phyloP scores from a whole-genome alignment of 331 rosid species.

The Prunus yedoensis region DNA sequence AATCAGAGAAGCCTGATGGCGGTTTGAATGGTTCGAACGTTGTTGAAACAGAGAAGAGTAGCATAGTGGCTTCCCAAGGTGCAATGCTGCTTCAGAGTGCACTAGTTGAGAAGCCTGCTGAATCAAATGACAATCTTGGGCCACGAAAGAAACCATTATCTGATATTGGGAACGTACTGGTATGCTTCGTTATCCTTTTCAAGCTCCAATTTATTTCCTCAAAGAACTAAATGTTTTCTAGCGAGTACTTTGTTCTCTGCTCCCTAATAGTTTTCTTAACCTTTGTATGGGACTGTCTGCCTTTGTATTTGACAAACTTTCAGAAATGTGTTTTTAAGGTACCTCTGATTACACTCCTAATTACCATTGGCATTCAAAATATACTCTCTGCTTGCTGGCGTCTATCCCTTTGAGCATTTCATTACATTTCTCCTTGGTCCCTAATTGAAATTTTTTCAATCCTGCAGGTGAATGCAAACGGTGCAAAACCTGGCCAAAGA shows the following conservation, averaged over 20 bases:
- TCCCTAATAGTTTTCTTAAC: background rate
- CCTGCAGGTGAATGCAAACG: slow-evolving; percentile 45
- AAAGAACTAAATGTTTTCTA: background rate
- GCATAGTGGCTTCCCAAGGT: slow-evolving; percentile 45
- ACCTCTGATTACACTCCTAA: background rate
- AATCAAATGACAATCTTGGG: slow-evolving; percentile 29
- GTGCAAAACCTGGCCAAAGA: slow-evolving; percentile 40
- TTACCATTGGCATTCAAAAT: background rate
- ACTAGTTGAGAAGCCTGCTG: slow-evolving; percentile 51
- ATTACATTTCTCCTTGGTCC: slow-evolving; percentile 6
- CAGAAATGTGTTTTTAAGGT: background rate
- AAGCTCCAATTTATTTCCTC: background rate
- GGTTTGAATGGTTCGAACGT: slow-evolving; percentile 19
- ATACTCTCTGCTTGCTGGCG: slow-evolving; percentile 7
- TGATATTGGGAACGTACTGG: slow-evolving; percentile 78
- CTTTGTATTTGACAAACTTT: background rate
- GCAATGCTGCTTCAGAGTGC: slow-evolving; percentile 58
- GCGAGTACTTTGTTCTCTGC: background rate
- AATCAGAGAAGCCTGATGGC: slow-evolving; percentile 38
- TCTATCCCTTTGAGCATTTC: background rate
- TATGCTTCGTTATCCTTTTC: slow-evolving; percentile 26
- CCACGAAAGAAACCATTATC: slow-evolving; percentile 61
- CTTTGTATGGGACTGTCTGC: background rate
- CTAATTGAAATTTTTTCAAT: slow-evolving; percentile 23
- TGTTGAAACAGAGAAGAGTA: slow-evolving; percentile 22